phyloP scores from a whole-genome alignment of 2,329 filamentous ascomycete genomes.

The Trichocomaceae sp. region DNA sequence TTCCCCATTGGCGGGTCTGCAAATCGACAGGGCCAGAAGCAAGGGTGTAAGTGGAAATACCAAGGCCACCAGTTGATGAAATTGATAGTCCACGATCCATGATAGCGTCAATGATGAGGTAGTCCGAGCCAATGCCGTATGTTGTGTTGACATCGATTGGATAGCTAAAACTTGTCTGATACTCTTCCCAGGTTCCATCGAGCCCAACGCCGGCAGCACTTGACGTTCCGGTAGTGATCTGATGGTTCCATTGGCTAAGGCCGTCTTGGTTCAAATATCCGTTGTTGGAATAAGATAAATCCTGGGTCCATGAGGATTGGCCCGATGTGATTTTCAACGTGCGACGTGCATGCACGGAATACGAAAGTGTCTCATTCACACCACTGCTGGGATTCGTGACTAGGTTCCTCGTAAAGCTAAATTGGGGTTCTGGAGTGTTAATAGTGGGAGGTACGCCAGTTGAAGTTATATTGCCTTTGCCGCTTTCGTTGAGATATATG shows the following conservation, averaged over 20 bases:
- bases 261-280: slow-evolving; percentile 51
- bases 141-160: slow-evolving; percentile 55
- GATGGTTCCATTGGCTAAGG: slow-evolving; percentile 47
- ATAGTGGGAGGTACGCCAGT: slow-evolving; percentile 21
- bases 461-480: neutral
- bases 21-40: slow-evolving; percentile 23
- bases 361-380: slow-evolving; percentile 54
- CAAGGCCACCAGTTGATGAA: slow-evolving; percentile 31
- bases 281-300: slow-evolving; percentile 50
- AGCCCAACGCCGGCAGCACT: slow-evolving; percentile 27
- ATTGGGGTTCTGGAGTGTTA: slow-evolving; percentile 37
- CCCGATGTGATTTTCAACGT: slow-evolving; percentile 48
- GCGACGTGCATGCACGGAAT: slow-evolving; percentile 53
- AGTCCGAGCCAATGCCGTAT: slow-evolving; percentile 41
- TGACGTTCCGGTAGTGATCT: slow-evolving; percentile 44
- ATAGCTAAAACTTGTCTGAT: slow-evolving; percentile 46
- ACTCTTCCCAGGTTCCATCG: slow-evolving; percentile 26
- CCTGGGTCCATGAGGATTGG: slow-evolving; percentile 52
- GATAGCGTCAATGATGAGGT: slow-evolving; percentile 44
- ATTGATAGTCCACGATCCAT: slow-evolving; percentile 47
- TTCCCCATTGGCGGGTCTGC: slow-evolving; percentile 25
- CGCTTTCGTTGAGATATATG: slow-evolving; percentile 57
- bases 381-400: slow-evolving; percentile 39
- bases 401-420: slow-evolving; percentile 40
- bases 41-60: slow-evolving; percentile 57